Evolutionary conservation across 2,329 filamentous ascomycete species (phyloP).

Genomic region (Fusarium armeniacum): DNA sequence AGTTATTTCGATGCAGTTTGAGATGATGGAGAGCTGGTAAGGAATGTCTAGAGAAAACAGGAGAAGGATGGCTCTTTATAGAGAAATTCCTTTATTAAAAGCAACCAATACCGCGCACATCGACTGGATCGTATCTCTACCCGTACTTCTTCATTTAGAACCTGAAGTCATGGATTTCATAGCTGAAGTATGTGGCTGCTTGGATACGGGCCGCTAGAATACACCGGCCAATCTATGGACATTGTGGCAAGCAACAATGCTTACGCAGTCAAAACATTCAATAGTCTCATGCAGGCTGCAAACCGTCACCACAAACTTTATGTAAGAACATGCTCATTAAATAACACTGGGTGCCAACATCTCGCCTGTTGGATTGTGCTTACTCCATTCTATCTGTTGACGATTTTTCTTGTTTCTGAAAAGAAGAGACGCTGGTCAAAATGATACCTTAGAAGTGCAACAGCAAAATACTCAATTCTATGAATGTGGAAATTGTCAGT

Average conservation of each 20-base stretch:
- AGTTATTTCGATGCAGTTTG: not conserved
- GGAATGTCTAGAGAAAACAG: not conserved
- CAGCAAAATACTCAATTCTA: no score
- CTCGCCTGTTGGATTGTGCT: no score
- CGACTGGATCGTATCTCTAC: not conserved
- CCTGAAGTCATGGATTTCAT: not conserved
- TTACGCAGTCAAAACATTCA: fast-evolving
- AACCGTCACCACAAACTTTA: not conserved
- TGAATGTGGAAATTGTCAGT: no score
- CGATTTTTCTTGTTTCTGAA: no score
- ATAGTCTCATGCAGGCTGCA: not conserved
- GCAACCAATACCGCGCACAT: not conserved
- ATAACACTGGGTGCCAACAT: not conserved
- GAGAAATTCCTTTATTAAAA: fast-evolving
- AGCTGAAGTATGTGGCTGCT: not conserved
- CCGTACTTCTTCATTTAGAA: fast-evolving
- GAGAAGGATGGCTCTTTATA: not conserved
- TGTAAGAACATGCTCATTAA: not conserved
- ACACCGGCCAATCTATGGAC: not conserved
- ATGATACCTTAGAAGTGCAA: no score
- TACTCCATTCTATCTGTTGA: no score
- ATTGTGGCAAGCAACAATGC: not conserved
- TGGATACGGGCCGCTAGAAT: not conserved
- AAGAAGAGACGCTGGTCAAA: no score
- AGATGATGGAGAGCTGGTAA: not conserved